Evolutionary conservation across 306 rosid genomes (phyloP).

Genomic region (Mucuna pruriens): DNA sequence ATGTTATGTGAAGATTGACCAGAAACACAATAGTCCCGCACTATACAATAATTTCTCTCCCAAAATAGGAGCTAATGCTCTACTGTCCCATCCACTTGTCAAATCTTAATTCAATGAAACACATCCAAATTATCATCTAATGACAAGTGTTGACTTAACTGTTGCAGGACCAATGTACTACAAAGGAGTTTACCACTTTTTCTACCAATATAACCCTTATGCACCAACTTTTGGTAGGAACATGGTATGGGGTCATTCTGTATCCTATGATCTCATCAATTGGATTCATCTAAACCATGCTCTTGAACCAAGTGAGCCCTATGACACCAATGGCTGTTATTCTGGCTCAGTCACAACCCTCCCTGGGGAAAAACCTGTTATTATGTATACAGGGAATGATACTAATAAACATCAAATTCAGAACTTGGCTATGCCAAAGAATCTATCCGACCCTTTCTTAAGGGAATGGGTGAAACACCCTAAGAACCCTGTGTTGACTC

Average conservation of each 20-base stretch:
- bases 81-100: not conserved
- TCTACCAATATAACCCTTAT: conserved; percentile 58
- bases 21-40: no score
- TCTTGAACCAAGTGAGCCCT: conserved; percentile 48
- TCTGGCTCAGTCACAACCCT: conserved; percentile 64
- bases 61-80: not conserved
- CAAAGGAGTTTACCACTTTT: conserved; percentile 60
- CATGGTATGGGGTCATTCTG: conserved; percentile 64
- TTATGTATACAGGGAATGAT: conserved; percentile 56
- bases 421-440: conserved; percentile 50
- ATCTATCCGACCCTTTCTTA: conserved; percentile 53
- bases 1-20: no score
- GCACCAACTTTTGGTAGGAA: conserved; percentile 50
- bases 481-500: conserved; percentile 53
- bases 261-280: conserved; percentile 58
- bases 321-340: conserved; percentile 57
- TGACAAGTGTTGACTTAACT: not conserved
- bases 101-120: not conserved
- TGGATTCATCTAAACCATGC: conserved; percentile 57
- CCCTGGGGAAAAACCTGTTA: conserved; percentile 37
- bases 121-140: not conserved
- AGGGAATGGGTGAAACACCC: conserved; percentile 58
- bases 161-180: conserved; percentile 57
- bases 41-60: no score
- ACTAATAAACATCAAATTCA: conserved; percentile 49